phyloP scores from a whole-genome alignment of 2,329 filamentous ascomycete genomes.

The Xylariaceae sp. region DNA sequence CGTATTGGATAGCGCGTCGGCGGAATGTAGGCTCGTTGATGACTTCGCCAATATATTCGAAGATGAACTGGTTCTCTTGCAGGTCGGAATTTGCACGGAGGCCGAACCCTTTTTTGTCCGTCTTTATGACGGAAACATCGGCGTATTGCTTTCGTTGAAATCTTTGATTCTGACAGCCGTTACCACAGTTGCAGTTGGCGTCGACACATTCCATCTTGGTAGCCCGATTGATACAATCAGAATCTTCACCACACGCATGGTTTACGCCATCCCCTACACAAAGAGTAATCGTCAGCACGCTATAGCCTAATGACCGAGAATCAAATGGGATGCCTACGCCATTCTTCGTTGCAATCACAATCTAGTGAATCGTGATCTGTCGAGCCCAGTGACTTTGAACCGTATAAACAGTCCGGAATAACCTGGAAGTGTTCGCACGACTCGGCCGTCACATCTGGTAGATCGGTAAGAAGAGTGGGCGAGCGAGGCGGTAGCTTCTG shows the following conservation, averaged over 20 bases:
- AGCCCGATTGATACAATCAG: conserved; percentile 95
- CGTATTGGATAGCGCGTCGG: conserved; percentile 85
- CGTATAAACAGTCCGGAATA: conserved; percentile 82
- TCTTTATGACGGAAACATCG: conserved; percentile 90
- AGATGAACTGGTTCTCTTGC: conserved; percentile 84
- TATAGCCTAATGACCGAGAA: conserved; percentile 15
- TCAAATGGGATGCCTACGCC: conserved; percentile 61
- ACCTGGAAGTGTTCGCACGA: conserved; percentile 72
- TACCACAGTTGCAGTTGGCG: conserved; percentile 79
- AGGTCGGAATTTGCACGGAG: conserved; percentile 76
- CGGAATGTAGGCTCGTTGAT: conserved; percentile 90
- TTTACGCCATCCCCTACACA: conserved; percentile 58
- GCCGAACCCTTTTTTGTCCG: conserved; percentile 95
- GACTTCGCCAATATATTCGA: conserved; percentile 97
- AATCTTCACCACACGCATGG: conserved; percentile 87
- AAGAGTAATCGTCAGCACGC: conserved; percentile 21
- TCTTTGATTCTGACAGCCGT: conserved; percentile 86
- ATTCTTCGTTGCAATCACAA: conserved; percentile 92
- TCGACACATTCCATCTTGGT: conserved; percentile 94
- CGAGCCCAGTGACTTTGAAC: conserved; percentile 82
- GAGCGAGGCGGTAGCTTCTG: conserved; percentile 62
- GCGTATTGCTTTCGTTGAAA: conserved; percentile 90
- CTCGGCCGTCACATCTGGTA: conserved; percentile 73
- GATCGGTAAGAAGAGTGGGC: conserved; percentile 63
- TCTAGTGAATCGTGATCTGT: conserved; percentile 88